Conservation (phyloP, 1,139 yeast species). For the Yamadazyma atmosphaerica region DNA sequence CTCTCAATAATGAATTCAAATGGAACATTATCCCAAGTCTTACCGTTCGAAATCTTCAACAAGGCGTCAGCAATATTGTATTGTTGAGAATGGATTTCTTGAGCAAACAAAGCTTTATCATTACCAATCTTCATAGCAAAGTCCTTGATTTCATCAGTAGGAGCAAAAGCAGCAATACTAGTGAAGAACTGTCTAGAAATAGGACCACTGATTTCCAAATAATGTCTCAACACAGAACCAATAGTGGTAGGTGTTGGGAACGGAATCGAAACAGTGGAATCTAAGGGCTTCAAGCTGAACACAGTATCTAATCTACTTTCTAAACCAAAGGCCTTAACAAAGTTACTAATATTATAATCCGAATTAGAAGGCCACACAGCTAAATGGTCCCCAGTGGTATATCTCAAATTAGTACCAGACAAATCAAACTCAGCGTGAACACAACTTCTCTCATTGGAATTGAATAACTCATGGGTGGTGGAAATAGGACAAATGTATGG, state of each 20-base stretch:
- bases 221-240: constrained; percentile 82
- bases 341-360: constrained; percentile 65
- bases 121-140: constrained; percentile 57
- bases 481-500: constrained; percentile 79
- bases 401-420: constrained; percentile 70
- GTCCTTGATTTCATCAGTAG: constrained; percentile 58
- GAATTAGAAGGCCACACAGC: constrained; percentile 95
- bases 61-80: constrained; percentile 80
- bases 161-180: constrained; percentile 83
- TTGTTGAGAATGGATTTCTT: constrained; percentile 57
- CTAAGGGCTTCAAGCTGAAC: constrained; percentile 68
- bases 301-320: constrained; percentile 52
- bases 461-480: constrained; percentile 68
- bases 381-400: constrained; percentile 93
- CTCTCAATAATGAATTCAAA: constrained; percentile 83
- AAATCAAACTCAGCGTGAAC: constrained; percentile 89
- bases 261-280: constrained; percentile 69
- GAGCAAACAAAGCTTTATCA: constrained; percentile 68
- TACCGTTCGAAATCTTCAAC: constrained; percentile 57
- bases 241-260: constrained; percentile 92
- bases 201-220: constrained; percentile 89
- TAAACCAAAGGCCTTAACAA: constrained; percentile 66
- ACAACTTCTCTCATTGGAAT: constrained; percentile 68
- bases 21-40: constrained; percentile 74
- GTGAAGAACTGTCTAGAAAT: constrained; percentile 86